These are phyloP conservation scores for Ilyonectria sp. DNA, from an alignment of 2,329 filamentous ascomycete species.

Conservation along the genomic window DNA sequence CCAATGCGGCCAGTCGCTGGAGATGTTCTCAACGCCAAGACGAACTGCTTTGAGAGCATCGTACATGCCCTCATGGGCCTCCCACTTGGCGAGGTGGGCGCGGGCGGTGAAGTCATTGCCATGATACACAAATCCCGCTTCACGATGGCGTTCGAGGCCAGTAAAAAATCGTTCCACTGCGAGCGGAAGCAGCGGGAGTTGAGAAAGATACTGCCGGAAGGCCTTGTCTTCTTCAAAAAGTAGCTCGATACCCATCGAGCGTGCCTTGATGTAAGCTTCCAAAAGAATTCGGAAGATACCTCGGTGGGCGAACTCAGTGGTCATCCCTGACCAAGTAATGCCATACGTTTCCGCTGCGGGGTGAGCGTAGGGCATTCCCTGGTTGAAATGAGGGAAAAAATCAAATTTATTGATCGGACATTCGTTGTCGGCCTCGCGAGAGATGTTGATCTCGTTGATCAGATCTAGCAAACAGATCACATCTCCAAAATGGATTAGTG, in stretches of 20 bases:
- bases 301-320: conserved; percentile 49
- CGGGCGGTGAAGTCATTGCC: too few species aligned
- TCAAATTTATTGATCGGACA: conserved; percentile 49
- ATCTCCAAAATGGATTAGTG: conserved; percentile 56
- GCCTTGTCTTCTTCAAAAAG: conserved; percentile 51
- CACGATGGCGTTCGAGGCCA: conserved; percentile 50
- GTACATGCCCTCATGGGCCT: conserved; percentile 44
- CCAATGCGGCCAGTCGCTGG: conserved; percentile 41
- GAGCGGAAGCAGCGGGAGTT: conserved; percentile 50
- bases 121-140: neutral
- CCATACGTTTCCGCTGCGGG: conserved; percentile 45
- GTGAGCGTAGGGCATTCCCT: conserved; percentile 42
- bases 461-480: conserved; percentile 53
- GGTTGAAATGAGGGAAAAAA: conserved; percentile 53
- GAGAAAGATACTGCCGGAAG: conserved; percentile 49
- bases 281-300: conserved; percentile 54
- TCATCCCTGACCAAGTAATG: conserved; percentile 46
- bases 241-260: conserved; percentile 46
- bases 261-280: conserved; percentile 54
- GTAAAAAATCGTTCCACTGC: conserved; percentile 52
- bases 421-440: conserved; percentile 29
- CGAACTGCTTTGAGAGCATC: conserved; percentile 54
- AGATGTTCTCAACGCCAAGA: conserved; percentile 43
- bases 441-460: conserved; percentile 53
- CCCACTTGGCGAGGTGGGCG: neutral